Evolutionary conservation across 2,329 filamentous ascomycete genomes (phyloP).

Genomic region (Clarireedia homoeocarpa): DNA sequence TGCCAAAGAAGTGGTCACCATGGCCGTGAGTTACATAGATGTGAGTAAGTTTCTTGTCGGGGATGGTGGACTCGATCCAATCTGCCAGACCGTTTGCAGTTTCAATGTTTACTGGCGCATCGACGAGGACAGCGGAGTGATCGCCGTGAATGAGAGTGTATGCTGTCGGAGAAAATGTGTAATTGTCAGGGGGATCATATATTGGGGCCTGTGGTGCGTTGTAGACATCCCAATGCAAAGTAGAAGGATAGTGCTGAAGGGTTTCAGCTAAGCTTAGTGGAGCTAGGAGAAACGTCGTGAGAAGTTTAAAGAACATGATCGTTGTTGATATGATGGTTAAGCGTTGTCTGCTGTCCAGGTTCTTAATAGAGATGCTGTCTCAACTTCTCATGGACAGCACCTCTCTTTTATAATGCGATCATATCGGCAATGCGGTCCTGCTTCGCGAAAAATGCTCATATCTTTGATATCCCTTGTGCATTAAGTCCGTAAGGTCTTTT

Average conservation of each 20-base stretch:
- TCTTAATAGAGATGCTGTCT: not conserved
- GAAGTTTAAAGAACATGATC: not conserved
- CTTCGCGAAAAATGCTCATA: too few relatives aligned
- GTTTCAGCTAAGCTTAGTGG: not conserved
- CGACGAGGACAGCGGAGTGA: not conserved
- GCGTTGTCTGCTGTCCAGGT: not conserved
- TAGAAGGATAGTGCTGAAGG: not conserved
- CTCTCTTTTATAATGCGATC: not conserved
- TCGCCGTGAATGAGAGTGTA: not conserved
- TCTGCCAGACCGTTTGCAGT: slow-evolving; percentile 21
- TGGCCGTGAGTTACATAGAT: slow-evolving; percentile 36
- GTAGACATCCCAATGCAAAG: not conserved
- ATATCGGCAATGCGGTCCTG: too few relatives aligned
- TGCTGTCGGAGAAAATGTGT: not conserved
- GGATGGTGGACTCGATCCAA: slow-evolving; percentile 30
- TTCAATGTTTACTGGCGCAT: not conserved
- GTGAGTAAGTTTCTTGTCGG: slow-evolving; percentile 24
- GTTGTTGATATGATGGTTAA: not conserved
- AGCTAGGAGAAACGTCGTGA: not conserved
- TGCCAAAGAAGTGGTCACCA: slow-evolving; percentile 34
- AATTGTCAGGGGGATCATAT: not conserved
- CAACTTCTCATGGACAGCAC: too few relatives aligned
- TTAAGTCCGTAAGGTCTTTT: too few relatives aligned
- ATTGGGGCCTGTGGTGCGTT: not conserved
- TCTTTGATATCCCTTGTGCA: too few relatives aligned